Percentiles rank a stretch among this genome's conserved stretches.
phyloP scores from a whole-genome alignment of 1,139 yeast genomes.

The Blastobotrys buckinghamii region DNA sequence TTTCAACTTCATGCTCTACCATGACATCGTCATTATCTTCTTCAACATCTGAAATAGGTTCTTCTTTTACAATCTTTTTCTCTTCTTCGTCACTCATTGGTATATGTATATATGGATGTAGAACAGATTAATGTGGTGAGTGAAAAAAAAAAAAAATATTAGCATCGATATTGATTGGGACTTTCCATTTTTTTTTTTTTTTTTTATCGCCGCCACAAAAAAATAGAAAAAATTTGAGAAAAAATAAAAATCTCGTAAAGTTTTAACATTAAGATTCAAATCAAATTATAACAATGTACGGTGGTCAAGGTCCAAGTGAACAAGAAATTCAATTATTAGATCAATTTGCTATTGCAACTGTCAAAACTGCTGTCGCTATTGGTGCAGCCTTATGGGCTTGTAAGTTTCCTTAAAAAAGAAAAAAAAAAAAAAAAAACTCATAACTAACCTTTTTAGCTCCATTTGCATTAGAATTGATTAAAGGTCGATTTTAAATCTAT shows the following conservation, averaged over 20 bases:
- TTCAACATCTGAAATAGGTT: not conserved
- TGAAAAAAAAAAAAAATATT: not conserved
- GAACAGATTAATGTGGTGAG: not conserved
- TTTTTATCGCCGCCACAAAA: no score
- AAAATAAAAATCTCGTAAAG: no score
- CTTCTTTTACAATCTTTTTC: not conserved
- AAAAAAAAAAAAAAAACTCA: not conserved
- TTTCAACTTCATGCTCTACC: not conserved
- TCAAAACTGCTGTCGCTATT: slow-evolving; percentile 54
- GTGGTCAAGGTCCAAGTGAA: slow-evolving; percentile 68
- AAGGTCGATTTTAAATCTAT: slow-evolving; percentile 32
- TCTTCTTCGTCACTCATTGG: not conserved
- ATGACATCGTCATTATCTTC: not conserved
- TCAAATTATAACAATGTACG: slow-evolving; percentile 74
- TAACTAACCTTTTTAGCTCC: slow-evolving; percentile 28
- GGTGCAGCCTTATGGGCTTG: slow-evolving; percentile 73
- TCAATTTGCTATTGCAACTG: slow-evolving; percentile 58
- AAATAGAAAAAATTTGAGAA: no score
- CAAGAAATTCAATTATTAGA: slow-evolving; percentile 75
- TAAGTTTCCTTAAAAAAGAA: slow-evolving; percentile 20
- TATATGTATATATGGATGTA: not conserved
- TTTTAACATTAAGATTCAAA: no score
- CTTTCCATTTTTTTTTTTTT: not conserved
- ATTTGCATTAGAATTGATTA: slow-evolving; percentile 35
- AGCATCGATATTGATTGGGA: no score